Conservation (phyloP, 805 yeast species). For the Candida vartiovaarae region DNA sequence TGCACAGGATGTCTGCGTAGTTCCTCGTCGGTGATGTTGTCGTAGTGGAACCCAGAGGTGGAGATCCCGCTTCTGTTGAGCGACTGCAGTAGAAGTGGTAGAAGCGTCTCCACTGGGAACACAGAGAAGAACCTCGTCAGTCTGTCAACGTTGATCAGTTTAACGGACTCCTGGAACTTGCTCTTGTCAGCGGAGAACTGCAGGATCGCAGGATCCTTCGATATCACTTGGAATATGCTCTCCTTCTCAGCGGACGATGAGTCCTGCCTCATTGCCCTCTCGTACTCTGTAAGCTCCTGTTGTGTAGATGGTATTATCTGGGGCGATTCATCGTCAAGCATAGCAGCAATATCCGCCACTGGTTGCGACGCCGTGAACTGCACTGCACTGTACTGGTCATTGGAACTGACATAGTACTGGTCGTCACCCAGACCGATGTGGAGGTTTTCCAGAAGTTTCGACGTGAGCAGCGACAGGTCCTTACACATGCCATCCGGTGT, state of each 20-base stretch:
- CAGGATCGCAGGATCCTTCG: slow-evolving; percentile 43
- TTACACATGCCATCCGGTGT: slow-evolving; percentile 43
- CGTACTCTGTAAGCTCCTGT: slow-evolving; percentile 32
- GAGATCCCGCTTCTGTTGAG: slow-evolving; percentile 36
- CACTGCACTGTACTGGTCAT: slow-evolving; percentile 17
- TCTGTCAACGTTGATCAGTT: slow-evolving; percentile 24
- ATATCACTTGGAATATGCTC: slow-evolving; percentile 30
- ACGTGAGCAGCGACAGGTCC: slow-evolving; percentile 45
- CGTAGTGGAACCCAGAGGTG: slow-evolving; percentile 13
- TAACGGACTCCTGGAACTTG: slow-evolving; percentile 2
- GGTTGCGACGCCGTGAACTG: slow-evolving; percentile 41
- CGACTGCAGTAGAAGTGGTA: slow-evolving; percentile 35
- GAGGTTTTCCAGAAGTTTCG: slow-evolving; percentile 42
- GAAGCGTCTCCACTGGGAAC: slow-evolving; percentile 34
- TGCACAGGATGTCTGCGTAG: slow-evolving; percentile 11
- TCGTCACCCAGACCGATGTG: slow-evolving; percentile 48
- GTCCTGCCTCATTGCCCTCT: slow-evolving; percentile 19
- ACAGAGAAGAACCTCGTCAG: slow-evolving; percentile 47
- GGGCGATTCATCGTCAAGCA: slow-evolving; percentile 31
- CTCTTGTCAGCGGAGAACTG: slow-evolving; percentile 33
- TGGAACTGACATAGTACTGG: slow-evolving; percentile 25
- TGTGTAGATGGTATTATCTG: slow-evolving; percentile 32
- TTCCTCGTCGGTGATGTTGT: slow-evolving; percentile 7
- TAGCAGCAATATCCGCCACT: slow-evolving; percentile 31
- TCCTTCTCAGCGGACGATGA: slow-evolving; percentile 21